Percentiles rank a stretch among this genome's conserved stretches.
Evolutionary conservation across 179 eudicot genomes (phyloP).

Genomic region (Carnegiea gigantea): DNA sequence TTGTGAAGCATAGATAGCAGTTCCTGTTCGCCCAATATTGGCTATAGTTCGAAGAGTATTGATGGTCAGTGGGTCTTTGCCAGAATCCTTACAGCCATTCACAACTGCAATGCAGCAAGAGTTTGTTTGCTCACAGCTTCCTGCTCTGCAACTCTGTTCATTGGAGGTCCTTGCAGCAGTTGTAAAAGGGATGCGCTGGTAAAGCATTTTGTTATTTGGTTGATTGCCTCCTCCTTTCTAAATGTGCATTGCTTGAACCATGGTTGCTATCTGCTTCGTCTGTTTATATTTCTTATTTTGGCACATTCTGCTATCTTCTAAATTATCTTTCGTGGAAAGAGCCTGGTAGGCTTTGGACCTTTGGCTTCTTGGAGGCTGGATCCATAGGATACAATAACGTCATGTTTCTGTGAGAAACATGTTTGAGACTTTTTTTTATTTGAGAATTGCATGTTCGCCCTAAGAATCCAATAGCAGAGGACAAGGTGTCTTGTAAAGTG

Average conservation of each 20-base stretch:
- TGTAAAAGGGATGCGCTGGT: slow-evolving; percentile 65
- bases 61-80: slow-evolving; percentile 78
- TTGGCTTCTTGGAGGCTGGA: background rate
- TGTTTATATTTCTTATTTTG: background rate
- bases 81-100: slow-evolving; percentile 46
- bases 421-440: background rate
- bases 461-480: background rate
- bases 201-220: slow-evolving; percentile 14
- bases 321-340: background rate
- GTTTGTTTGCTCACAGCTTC: slow-evolving; percentile 75
- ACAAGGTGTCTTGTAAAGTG: background rate
- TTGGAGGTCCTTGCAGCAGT: slow-evolving; percentile 65
- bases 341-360: background rate
- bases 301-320: background rate
- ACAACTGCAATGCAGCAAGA: slow-evolving; percentile 84
- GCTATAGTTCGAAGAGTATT: slow-evolving; percentile 67
- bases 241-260: slow-evolving; percentile 1
- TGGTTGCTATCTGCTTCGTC: background rate
- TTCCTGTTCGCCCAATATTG: slow-evolving; percentile 64
- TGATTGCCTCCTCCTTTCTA: background rate
- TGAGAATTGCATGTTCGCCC: background rate
- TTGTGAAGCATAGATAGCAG: slow-evolving; percentile 47
- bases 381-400: background rate
- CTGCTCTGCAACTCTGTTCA: slow-evolving; percentile 54
- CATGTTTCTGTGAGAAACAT: too few relatives aligned